Base-by-base conservation (phyloP, 2,329 filamentous ascomycete genomes). In the Myriosclerotinia scirpicola region DNA sequence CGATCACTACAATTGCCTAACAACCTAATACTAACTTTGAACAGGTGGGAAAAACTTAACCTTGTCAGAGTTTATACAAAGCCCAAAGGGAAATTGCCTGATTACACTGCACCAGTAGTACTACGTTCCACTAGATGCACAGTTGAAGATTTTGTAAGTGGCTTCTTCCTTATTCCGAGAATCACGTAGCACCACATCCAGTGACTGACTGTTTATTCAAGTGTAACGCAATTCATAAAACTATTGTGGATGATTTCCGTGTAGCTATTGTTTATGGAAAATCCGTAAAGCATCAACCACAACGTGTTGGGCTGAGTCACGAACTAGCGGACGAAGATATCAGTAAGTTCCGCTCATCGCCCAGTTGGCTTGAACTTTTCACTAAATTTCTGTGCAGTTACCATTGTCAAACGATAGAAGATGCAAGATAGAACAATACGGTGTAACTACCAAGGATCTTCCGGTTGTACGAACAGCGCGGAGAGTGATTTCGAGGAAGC, bases 211-310 rank as follows among this genome's bases (percentile, higher is more conserved):
- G 62, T 72, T 58, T 7, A 63, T 65, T n/a, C 2, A 76, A 97
- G 93, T 99, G 95, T 81, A 97, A 97, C 81, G 86, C 92, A 72
- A 99, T 99, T 77, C 95, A 99, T 81, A 92, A 95, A 78, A 96
- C 88, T 66, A 98, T 99, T 77, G 85, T 95, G 66, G 95, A 99
- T 74, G 90, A 97, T 74, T 99, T 99, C 84, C 96, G 94, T 80
- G 87, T 89, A 69, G 95, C 95, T 65, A 90, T 99, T 76, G 95
- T 99, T 53, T 99, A 98, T 79, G 95, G 95, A 73, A 95, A 94
- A 78, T 97, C 93, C 66, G 94, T 98, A 73, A 98, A 98, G 84
- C 95, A 99, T 81, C 95, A 98, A 81, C 95, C 95, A 71, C 95
- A 99, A 81, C 87, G 93, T 75, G 95, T 98, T 70, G 95, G 95